phyloP scores from a whole-genome alignment of 202 grass and related monocot species.

The Hordeum pubiflorum region DNA sequence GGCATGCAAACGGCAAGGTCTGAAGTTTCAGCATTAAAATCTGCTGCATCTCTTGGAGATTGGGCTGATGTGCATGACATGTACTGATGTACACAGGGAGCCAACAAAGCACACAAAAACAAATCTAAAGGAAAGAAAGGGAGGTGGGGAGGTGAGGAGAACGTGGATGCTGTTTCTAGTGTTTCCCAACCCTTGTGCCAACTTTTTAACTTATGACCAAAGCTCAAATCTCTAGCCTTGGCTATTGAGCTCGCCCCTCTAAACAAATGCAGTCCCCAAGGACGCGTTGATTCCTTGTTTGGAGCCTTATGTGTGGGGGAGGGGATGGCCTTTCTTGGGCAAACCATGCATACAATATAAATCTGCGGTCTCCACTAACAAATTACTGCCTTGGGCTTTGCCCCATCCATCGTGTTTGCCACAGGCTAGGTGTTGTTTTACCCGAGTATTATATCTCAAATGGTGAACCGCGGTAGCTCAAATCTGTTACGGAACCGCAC shows the following conservation, averaged over 20 bases:
- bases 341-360: conserved; percentile 64
- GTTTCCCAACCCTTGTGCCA: conserved; percentile 71
- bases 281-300: conserved; percentile 78
- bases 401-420: conserved; percentile 47
- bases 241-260: conserved; percentile 47
- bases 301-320: conserved; percentile 61
- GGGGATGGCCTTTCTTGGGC: conserved; percentile 64
- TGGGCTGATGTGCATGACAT: conserved; percentile 39
- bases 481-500: conserved; percentile 16
- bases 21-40: conserved; percentile 34
- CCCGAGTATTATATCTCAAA: conserved; percentile 46
- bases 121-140: conserved; percentile 38
- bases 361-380: conserved; percentile 53
- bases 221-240: conserved; percentile 59
- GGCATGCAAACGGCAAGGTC: conserved; percentile 11
- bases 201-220: conserved; percentile 76
- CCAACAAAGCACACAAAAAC: conserved; percentile 51
- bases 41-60: conserved; percentile 43
- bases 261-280: conserved; percentile 56
- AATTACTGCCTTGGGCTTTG: conserved; percentile 70
- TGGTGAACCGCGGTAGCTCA: conserved; percentile 32
- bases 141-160: conserved; percentile 57
- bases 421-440: conserved; percentile 48
- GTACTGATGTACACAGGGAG: conserved; percentile 38
- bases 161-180: conserved; percentile 99